Base-by-base conservation (phyloP, 2,329 filamentous ascomycete genomes). In the Fusarium avenaceum region DNA sequence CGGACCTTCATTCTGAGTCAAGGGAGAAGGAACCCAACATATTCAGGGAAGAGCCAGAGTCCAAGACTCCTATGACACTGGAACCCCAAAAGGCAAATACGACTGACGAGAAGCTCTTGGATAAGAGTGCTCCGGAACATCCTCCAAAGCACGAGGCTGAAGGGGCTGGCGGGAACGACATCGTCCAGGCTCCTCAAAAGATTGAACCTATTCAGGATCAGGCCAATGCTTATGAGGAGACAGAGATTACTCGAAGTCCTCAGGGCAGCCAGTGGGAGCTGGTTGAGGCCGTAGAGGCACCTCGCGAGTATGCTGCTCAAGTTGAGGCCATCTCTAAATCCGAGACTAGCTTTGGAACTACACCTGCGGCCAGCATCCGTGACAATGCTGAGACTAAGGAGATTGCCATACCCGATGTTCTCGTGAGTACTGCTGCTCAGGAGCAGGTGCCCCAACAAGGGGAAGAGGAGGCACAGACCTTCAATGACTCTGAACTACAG, bases 271-370 rank as follows among this genome's bases (percentile, higher is more conserved):
- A 62, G 32, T 65, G 62, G 62, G 64, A 70, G 45, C 45, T 59
- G 38, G 49, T 59, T 17, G 63, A 69, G 24, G 24, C 64, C 13
- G 56, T 24, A 35, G 49, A 72, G 20, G 24, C 44, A 22, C 20
- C 61, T 32, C 58, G 17, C 15, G 50, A 63, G 40, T 19, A 43
- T 10, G 45, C 61, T 10, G 45, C 43, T 24, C 61, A 63, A 19
- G 52, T 65, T n/a, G 65, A 70, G 28, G 33, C 47, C 30, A 64
- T 57, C 42, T 64, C 68, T 17, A 72, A 68, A 30, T 70, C 65
- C 14, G 65, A 72, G 58, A 71, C 65, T 11, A 70, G 52, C 43
- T 43, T 68, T 32, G 65, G 46, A 19, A 70, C 50, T 38, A 65
- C 57, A 11, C 40, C 59, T 30, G 46, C 58, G 35, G 59, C 65